Base-by-base conservation (phyloP, 1,284 basidiomycete genomes). In the Moesziomyces sp. region DNA sequence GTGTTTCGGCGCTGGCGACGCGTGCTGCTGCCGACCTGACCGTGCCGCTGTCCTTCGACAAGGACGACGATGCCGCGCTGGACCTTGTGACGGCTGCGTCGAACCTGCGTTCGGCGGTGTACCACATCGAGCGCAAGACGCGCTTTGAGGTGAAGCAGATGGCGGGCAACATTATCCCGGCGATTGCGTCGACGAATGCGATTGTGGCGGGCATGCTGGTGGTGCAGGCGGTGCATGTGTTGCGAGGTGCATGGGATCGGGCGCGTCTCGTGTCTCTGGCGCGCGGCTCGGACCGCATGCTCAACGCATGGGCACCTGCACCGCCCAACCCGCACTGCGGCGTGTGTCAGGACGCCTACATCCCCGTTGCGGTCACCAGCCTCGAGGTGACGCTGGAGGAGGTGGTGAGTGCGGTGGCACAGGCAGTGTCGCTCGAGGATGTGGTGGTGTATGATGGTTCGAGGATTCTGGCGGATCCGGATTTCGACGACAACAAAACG, bases 141-240 rank as follows among this genome's bases (percentile, higher is more conserved):
- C 89, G 94, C 10, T 99, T 97, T 91, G 91, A 98, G 83, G 91
- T 98, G 56, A 99, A 99, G 94, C 94, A 98, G 86, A 98, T 98
- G 93, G 97, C 97, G 0, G 96, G 97, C 13, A 99, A 99, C 86
- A 99, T 99, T 83, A 84, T 85, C 52, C 97, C 97, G 0, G 97
- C 97, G 2, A 98, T 99, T 76, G 97, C 97, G 2, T 98, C 97
- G 0, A 99, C 97, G 9, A 99, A 99, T 84, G 97, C 97, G 14
- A 93, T 99, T 84, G 90, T 98, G 72, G 92, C 97, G 0, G 97
- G 95, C 0, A 87, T 97, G 38, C 93, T 97, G 76, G 94, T 97
- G 18, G 88, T 98, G 50, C 95, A 97, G 85, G 92, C 94, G 0
- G 86, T 97, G 14, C 90, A 94, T 62, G 87, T 97, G 28, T 87